A percentile compares a stretch with the other conserved stretches of the same genome.
Evolutionary conservation across 169 alveolate species (phyloP).

Genomic region (Eimeria necatrix): DNA sequence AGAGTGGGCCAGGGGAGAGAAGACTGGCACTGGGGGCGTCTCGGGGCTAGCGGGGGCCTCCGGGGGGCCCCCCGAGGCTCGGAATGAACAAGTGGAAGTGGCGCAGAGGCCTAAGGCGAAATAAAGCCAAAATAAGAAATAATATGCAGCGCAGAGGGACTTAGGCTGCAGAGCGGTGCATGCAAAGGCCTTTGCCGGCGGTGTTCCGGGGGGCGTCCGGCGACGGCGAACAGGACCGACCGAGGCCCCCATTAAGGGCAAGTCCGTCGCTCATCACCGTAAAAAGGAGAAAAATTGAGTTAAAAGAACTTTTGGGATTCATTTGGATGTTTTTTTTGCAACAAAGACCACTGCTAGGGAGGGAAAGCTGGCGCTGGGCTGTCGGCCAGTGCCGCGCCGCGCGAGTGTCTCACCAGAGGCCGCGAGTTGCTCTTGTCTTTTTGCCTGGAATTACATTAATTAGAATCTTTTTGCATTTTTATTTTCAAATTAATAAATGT

Average conservation of each 20-base stretch:
- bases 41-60: not conserved
- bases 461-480: too few species aligned
- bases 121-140: conserved; percentile 16
- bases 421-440: too few species aligned
- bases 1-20: not conserved
- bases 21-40: not conserved
- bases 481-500: too few species aligned
- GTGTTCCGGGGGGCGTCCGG: conserved; percentile 3
- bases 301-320: not conserved
- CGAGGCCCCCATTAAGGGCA: conserved; percentile 26
- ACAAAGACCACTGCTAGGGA: too few species aligned
- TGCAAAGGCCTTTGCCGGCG: not conserved
- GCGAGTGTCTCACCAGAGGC: too few species aligned
- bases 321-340: too few species aligned
- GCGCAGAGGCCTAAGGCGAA: conserved; percentile 1
- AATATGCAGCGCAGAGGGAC: not conserved
- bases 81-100: conserved; percentile 32
- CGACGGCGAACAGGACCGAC: not conserved
- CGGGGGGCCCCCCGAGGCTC: not conserved
- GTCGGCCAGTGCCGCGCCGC: too few species aligned
- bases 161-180: not conserved
- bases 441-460: too few species aligned
- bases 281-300: not conserved
- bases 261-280: not conserved
- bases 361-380: too few species aligned